Percentiles rank a stretch among this genome's conserved stretches.
Conservation (phyloP, 2,329 filamentous ascomycete species). For the Epichloe glyceriae region DNA sequence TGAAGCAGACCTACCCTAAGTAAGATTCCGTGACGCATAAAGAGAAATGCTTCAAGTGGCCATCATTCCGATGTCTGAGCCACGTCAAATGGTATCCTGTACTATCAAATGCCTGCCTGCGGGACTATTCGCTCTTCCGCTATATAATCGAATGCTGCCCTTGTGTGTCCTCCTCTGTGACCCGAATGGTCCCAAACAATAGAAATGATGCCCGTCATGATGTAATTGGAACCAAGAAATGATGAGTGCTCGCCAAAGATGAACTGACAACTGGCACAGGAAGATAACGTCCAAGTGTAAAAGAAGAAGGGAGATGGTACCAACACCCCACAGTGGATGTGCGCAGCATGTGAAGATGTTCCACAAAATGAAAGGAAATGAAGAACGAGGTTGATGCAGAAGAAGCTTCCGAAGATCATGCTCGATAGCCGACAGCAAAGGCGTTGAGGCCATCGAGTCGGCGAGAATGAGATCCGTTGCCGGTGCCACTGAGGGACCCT, state of each 20-base stretch:
- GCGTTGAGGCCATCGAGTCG: not conserved
- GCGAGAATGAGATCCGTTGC: not conserved
- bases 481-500: not conserved
- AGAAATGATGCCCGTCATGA: slow-evolving; percentile 1
- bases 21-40: not conserved
- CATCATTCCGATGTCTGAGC: not conserved
- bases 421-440: not conserved
- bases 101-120: not conserved
- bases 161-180: not conserved
- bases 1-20: slow-evolving; percentile 1
- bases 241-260: not conserved
- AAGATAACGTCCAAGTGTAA: not conserved
- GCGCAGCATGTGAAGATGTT: not conserved
- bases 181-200: not conserved
- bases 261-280: too few species aligned
- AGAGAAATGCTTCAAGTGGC: not conserved
- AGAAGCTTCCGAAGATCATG: not conserved
- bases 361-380: not conserved
- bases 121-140: not conserved
- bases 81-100: slow-evolving; percentile 7
- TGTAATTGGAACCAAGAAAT: not conserved
- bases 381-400: not conserved
- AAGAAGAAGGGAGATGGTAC: not conserved
- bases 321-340: not conserved
- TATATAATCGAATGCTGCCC: not conserved